phyloP scores from a whole-genome alignment of 2,329 filamentous ascomycete species.

The Calcarisporium arbuscula region DNA sequence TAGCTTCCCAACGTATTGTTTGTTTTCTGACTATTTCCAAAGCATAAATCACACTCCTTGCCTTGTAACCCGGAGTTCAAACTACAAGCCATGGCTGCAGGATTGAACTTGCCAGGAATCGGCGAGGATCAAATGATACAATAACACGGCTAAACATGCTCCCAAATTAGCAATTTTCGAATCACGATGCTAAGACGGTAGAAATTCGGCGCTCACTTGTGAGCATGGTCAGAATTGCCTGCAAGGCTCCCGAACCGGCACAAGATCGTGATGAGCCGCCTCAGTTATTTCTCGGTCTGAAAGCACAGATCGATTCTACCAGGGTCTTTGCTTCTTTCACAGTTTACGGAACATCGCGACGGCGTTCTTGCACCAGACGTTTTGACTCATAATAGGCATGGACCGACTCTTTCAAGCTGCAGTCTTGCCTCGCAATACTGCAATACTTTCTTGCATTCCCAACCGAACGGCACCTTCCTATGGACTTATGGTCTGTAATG shows the following conservation, averaged over 20 bases:
- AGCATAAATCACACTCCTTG: conserved; percentile 76
- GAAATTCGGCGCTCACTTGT: no score
- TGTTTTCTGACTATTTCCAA: conserved; percentile 24
- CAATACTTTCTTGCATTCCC: no score
- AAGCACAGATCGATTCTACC: no score
- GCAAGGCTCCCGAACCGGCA: no score
- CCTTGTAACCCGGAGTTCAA: conserved; percentile 80
- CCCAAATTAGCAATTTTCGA: conserved; percentile 1
- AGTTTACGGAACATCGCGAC: conserved; percentile 7
- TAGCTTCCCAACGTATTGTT: not conserved
- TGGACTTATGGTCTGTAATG: no score
- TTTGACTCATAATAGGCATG: no score
- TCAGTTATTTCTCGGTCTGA: no score
- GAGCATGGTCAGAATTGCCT: no score
- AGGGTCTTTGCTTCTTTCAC: conserved; percentile 1
- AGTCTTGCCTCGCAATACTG: no score
- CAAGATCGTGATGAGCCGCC: no score
- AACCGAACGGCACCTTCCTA: no score
- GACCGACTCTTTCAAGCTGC: no score
- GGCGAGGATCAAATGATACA: conserved; percentile 38
- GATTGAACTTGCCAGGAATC: conserved; percentile 36
- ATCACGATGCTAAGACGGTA: conserved; percentile 1
- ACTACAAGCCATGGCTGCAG: conserved; percentile 37
- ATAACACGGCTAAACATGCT: conserved; percentile 17
- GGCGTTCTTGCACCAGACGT: conserved; percentile 4